Percentiles rank a stretch among this genome's conserved stretches.
phyloP scores from a whole-genome alignment of 345 rosid genomes.

The Moringa oleifera region DNA sequence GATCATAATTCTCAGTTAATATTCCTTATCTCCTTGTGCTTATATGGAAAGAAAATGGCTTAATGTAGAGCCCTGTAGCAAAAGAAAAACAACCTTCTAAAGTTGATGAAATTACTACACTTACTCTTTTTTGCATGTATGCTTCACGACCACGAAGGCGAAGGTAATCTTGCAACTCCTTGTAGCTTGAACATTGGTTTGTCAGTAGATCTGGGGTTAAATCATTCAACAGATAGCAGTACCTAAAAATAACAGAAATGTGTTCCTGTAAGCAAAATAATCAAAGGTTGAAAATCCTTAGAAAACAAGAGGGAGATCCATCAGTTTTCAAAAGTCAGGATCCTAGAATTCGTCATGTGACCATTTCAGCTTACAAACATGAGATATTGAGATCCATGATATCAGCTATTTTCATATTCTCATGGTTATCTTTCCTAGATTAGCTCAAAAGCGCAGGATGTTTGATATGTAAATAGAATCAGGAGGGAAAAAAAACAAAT shows the following conservation, averaged over 20 bases:
- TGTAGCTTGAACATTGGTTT: slow-evolving; percentile 61
- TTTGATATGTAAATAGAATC: slow-evolving; percentile 5
- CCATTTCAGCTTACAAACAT: too few species aligned
- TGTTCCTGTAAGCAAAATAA: slow-evolving; percentile 5
- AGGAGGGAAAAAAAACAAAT: too few species aligned
- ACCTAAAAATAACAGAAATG: slow-evolving; percentile 36
- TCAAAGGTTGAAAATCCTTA: not conserved
- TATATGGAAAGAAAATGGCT: too few species aligned
- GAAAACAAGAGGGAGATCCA: slow-evolving; percentile 11
- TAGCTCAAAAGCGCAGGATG: not conserved
- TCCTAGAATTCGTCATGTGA: not conserved
- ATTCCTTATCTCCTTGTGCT: too few species aligned
- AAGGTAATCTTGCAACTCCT: slow-evolving; percentile 70
- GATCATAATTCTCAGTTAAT: too few species aligned
- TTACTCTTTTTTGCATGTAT: slow-evolving; percentile 82
- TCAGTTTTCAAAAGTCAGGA: not conserved
- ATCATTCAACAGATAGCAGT: slow-evolving; percentile 82
- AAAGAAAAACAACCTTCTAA: slow-evolving; percentile 5
- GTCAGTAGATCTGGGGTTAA: slow-evolving; percentile 69
- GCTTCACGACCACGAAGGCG: slow-evolving; percentile 83
- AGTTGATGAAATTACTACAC: slow-evolving; percentile 13
- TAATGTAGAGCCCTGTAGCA: not conserved
- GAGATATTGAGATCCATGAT: not conserved
- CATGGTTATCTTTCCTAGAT: not conserved
- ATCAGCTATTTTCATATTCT: not conserved